Percentiles rank a stretch among this genome's conserved stretches.
Evolutionary conservation across 2,329 filamentous ascomycete species (phyloP).

Genomic region (Trichoderma koningii): DNA sequence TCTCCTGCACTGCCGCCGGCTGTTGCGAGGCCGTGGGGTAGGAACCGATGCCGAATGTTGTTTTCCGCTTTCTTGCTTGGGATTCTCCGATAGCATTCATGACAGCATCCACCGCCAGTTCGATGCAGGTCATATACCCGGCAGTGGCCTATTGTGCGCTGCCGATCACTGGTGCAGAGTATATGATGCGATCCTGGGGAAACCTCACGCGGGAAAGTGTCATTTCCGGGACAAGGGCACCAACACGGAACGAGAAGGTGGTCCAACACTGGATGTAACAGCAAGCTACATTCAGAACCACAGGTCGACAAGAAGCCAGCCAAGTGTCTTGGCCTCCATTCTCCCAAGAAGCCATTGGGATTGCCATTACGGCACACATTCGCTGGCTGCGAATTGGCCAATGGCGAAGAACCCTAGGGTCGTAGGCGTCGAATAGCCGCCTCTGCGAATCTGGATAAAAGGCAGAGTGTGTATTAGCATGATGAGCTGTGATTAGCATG

Average conservation of each 20-base stretch:
- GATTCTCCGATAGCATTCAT: neutral
- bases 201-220: slow-evolving; percentile 6
- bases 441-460: slow-evolving; percentile 1
- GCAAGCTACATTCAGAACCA: neutral
- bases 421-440: neutral
- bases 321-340: neutral
- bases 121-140: too few species aligned
- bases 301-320: neutral
- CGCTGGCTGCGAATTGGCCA: neutral
- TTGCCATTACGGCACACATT: neutral
- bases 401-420: neutral
- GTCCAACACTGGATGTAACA: neutral
- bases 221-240: neutral
- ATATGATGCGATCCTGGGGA: slow-evolving; percentile 4
- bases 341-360: neutral
- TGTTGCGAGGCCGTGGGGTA: neutral
- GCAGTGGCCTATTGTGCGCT: neutral
- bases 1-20: neutral
- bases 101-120: too few species aligned
- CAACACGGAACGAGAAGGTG: slow-evolving; percentile 16
- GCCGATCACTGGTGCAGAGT: neutral
- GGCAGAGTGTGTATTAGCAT: slow-evolving; percentile 9
- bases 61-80: neutral
- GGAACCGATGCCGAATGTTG: neutral
- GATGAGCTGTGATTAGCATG: slow-evolving; percentile 5